Conservation (phyloP, 2,329 filamentous ascomycete genomes). For the Pseudomassariella vexata region DNA sequence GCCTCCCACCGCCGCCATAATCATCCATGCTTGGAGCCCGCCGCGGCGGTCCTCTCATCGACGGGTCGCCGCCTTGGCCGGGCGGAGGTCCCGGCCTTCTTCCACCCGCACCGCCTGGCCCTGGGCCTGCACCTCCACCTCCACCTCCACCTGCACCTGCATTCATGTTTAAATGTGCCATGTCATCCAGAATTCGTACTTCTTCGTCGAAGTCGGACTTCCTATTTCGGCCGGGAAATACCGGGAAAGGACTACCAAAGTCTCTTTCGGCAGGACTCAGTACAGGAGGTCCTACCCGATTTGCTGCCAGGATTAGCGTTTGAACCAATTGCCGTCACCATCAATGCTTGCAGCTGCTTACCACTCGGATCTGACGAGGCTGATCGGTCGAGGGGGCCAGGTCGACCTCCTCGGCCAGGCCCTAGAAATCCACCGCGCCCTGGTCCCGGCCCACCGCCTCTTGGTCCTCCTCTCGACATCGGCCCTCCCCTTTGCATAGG, state of each 20-base stretch:
- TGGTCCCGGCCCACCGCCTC: constrained; percentile 17
- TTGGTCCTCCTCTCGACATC: no score
- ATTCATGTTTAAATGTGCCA: constrained; percentile 35
- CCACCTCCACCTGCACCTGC: constrained; percentile 15
- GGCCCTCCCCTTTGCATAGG: constrained; percentile 33
- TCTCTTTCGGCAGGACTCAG: constrained; percentile 24
- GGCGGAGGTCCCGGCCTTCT: constrained; percentile 14
- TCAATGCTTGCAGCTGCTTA: constrained; percentile 11
- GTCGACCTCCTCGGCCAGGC: constrained; percentile 31
- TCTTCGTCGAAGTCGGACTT: constrained; percentile 35
- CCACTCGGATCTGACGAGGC: constrained; percentile 29
- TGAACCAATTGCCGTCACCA: background rate
- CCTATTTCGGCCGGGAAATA: constrained; percentile 34
- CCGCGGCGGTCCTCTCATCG: constrained; percentile 26
- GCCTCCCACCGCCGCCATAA: constrained; percentile 21
- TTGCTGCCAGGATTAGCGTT: constrained; percentile 15
- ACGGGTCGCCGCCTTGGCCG: constrained; percentile 20
- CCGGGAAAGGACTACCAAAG: constrained; percentile 35
- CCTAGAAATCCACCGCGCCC: constrained; percentile 18
- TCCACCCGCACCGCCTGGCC: no score
- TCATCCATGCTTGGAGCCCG: constrained; percentile 28
- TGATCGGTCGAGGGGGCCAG: constrained; percentile 31
- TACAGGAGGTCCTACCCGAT: constrained; percentile 15
- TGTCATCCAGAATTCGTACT: constrained; percentile 31
- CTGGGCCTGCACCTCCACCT: constrained; percentile 6